Percentiles rank a stretch among this genome's conserved stretches.
phyloP scores from a whole-genome alignment of 108 stramenopile species.

The Schizochytrium sp. region DNA sequence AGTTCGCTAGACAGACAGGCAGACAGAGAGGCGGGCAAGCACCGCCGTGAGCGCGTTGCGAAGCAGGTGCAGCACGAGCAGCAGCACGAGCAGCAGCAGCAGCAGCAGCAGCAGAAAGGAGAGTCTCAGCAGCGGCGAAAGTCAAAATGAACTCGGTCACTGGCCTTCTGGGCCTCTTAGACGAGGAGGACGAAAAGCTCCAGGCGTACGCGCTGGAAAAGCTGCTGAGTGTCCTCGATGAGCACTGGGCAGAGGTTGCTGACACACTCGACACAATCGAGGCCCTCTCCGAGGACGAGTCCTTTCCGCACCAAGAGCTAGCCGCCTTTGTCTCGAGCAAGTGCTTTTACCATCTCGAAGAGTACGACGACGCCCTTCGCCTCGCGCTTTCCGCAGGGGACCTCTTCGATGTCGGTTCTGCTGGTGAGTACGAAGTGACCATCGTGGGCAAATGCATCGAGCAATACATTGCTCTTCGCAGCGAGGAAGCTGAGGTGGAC shows the following conservation, averaged over 20 bases:
- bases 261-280: conserved; percentile 45
- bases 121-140: neutral
- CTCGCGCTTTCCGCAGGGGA: conserved; percentile 51
- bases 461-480: conserved; percentile 43
- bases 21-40: too few relatives aligned
- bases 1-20: neutral
- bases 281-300: conserved; percentile 47
- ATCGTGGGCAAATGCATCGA: conserved; percentile 67
- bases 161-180: conserved; percentile 40
- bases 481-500: conserved; percentile 40
- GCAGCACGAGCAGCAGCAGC: neutral
- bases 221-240: conserved; percentile 41
- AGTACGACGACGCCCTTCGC: conserved; percentile 85
- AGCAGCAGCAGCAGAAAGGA: neutral
- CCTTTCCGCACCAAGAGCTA: conserved; percentile 44
- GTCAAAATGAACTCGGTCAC: neutral
- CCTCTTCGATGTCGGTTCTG: conserved; percentile 42
- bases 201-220: conserved; percentile 33
- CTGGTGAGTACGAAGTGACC: conserved; percentile 46
- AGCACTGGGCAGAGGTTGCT: conserved; percentile 54
- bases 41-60: too few relatives aligned
- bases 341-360: conserved; percentile 93
- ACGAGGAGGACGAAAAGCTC: conserved; percentile 39
- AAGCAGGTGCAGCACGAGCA: too few relatives aligned
- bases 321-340: conserved; percentile 70